Base-by-base conservation (phyloP, 768 basidiomycete genomes). In the Termitomyces sp. region DNA sequence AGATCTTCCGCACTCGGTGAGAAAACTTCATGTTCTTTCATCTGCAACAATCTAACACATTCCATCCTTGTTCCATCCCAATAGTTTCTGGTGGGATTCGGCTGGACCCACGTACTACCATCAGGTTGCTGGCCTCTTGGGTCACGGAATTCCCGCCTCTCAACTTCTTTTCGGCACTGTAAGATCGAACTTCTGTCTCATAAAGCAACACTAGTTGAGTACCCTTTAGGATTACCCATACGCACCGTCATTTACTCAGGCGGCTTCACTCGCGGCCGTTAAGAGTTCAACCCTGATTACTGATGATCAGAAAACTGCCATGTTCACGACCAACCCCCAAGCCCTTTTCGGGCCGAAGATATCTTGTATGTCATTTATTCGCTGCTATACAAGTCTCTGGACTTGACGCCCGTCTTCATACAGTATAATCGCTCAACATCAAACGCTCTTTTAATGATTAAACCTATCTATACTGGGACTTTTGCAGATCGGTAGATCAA, bases 21-120 rank as follows among this genome's bases (percentile, higher is more conserved):
- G 62, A 30, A 8, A 12, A 14, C 38, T 55, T 26, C 10, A 9
- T 19, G 0, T 26, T 37, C 5, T 54, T 6, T 53, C 10, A 50
- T 38, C 15, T 17, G 9, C 50, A 50, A 40, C 19, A 40, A 50
- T 35, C 5, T 40, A 5, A 50, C 5, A 11, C 15, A 3, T 50
- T 11, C 23, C 37, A 5, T 21, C 17, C 35, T 14, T 7, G 35
- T 35, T 14, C 35, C 35, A 14, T 35, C 35, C 9, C 23, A 44
- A 35, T 46, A 66, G 66, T 52, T 71, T 73, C 64, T 73, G 70
- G 70, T 73, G 70, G 70, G 71, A 72, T 57, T 71, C 71, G 40
- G 71, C 71, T 26, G 71, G 72, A 33, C 71, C 72, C 7, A 73
- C 72, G 12, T 73, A 69, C 62, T 67, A 62, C 57, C 70, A 73